Conservation (phyloP, 805 yeast species). For the Candida ulmi region DNA sequence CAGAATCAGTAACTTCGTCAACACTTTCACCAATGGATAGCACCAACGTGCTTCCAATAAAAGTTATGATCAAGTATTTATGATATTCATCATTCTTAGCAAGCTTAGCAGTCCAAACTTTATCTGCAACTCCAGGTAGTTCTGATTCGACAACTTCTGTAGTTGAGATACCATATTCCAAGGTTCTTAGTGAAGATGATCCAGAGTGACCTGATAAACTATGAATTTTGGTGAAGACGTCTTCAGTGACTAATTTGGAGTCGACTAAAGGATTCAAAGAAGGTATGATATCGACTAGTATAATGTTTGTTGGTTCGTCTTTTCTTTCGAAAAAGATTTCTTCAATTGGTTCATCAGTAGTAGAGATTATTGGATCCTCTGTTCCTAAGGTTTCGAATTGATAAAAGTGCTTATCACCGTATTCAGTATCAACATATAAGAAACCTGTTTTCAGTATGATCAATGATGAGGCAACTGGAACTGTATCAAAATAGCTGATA, state of each 20-base stretch:
- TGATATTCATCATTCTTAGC: slow-evolving; percentile 42
- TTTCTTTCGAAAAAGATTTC: slow-evolving; percentile 23
- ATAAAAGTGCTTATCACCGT: slow-evolving; percentile 60
- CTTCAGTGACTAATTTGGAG: slow-evolving; percentile 27
- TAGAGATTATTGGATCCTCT: slow-evolving; percentile 34
- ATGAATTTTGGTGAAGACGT: slow-evolving; percentile 33
- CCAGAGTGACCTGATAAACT: slow-evolving; percentile 38
- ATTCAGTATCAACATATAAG: slow-evolving; percentile 59
- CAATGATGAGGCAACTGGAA: slow-evolving; percentile 52
- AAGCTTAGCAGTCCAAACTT: slow-evolving; percentile 59
- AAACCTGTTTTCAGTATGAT: slow-evolving; percentile 71
- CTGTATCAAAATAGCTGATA: slow-evolving; percentile 73
- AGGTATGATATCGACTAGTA: slow-evolving; percentile 44
- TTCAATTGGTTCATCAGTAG: slow-evolving; percentile 28
- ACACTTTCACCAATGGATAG: slow-evolving; percentile 75
- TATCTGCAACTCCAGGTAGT: slow-evolving; percentile 58
- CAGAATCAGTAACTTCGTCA: slow-evolving; percentile 66
- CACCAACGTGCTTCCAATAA: slow-evolving; percentile 63
- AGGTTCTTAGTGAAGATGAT: slow-evolving; percentile 39
- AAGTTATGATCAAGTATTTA: slow-evolving; percentile 60
- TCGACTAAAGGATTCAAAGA: slow-evolving; percentile 47
- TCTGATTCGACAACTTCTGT: slow-evolving; percentile 68
- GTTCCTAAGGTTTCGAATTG: slow-evolving; percentile 78
- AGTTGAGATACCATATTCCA: slow-evolving; percentile 54
- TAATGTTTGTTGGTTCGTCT: slow-evolving; percentile 46